These are phyloP conservation scores for Macrocystidia cucumis DNA, from an alignment of 1,284 basidiomycete genomes.

Conservation along the genomic window DNA sequence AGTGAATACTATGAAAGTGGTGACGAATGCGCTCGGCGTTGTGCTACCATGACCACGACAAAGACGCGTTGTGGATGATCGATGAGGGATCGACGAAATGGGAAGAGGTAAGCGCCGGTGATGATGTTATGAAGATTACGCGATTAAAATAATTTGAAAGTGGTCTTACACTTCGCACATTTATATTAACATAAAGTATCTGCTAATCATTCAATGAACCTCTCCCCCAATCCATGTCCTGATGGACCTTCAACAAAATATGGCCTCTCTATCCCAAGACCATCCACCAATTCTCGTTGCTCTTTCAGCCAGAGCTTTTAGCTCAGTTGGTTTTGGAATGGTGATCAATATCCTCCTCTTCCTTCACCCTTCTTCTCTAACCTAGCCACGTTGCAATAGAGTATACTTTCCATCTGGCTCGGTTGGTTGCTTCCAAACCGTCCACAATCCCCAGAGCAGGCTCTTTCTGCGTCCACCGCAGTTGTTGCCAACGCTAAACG, in stretches of 20 bases:
- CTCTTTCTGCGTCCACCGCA: not conserved
- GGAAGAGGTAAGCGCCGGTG: not conserved
- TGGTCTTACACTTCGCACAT: constrained; percentile 7
- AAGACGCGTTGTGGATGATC: no score
- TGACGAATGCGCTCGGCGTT: no score
- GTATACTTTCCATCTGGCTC: constrained; percentile 30
- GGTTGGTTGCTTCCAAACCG: constrained; percentile 27
- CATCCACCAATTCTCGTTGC: constrained; percentile 22
- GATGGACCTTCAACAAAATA: constrained; percentile 6
- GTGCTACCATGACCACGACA: no score
- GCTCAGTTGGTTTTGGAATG: constrained; percentile 31
- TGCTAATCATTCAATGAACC: no score
- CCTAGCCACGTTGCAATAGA: constrained; percentile 24
- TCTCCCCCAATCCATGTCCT: constrained; percentile 9
- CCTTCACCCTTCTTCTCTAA: not conserved
- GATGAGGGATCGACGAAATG: no score
- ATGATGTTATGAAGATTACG: not conserved
- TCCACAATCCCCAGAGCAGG: constrained; percentile 8
- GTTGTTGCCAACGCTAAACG: not conserved
- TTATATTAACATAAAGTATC: constrained; percentile 5
- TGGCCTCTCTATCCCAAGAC: constrained; percentile 5
- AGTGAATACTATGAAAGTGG: no score
- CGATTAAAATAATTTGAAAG: constrained; percentile 5
- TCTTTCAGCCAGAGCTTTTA: constrained; percentile 27
- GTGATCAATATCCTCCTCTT: constrained; percentile 16